These are phyloP conservation scores for Sphagnum fallax DNA, from an alignment of 228 moss, liverwort and hornwort species.

Conservation along the genomic window DNA sequence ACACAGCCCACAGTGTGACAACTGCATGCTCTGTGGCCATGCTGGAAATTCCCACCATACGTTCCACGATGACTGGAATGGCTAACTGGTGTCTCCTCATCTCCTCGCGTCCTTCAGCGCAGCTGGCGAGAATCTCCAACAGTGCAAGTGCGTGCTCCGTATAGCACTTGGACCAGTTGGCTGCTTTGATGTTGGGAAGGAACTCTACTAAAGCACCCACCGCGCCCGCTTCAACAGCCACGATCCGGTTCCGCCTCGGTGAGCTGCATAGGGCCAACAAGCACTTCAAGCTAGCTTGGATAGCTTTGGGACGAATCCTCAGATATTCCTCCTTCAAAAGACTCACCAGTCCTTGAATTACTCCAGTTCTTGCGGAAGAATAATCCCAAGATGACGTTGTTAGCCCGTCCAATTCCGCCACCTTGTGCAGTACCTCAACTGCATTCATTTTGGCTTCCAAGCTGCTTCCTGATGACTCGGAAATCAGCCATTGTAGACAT, in stretches of 20 bases:
- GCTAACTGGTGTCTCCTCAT: slow-evolving; percentile 38
- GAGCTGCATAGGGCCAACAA: slow-evolving; percentile 22
- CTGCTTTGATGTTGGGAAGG: slow-evolving; percentile 24
- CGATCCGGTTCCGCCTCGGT: slow-evolving; percentile 27
- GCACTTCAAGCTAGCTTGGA: slow-evolving; percentile 20
- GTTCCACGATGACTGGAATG: slow-evolving; percentile 64
- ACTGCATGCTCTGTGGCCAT: slow-evolving; percentile 72
- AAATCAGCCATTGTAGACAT: slow-evolving; percentile 30
- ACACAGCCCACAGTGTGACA: slow-evolving; percentile 62
- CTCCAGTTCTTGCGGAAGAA: slow-evolving; percentile 2
- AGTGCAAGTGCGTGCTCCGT: slow-evolving; percentile 43
- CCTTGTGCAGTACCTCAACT: slow-evolving; percentile 34
- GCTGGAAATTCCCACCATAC: slow-evolving; percentile 43
- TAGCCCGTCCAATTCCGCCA: slow-evolving; percentile 45
- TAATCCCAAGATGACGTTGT: slow-evolving; percentile 26
- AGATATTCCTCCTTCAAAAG: slow-evolving; percentile 26
- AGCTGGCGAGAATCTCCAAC: slow-evolving; percentile 44
- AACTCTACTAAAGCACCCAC: slow-evolving; percentile 20
- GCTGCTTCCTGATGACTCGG: slow-evolving; percentile 19
- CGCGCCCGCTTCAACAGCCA: slow-evolving; percentile 27
- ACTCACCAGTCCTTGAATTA: slow-evolving; percentile 43
- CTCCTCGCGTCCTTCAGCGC: slow-evolving; percentile 69
- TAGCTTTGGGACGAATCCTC: slow-evolving; percentile 14
- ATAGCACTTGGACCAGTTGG: slow-evolving; percentile 6
- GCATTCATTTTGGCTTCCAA: slow-evolving; percentile 55